phyloP scores from a whole-genome alignment of 306 rosid species.

The Fragaria nilgerrensis region DNA sequence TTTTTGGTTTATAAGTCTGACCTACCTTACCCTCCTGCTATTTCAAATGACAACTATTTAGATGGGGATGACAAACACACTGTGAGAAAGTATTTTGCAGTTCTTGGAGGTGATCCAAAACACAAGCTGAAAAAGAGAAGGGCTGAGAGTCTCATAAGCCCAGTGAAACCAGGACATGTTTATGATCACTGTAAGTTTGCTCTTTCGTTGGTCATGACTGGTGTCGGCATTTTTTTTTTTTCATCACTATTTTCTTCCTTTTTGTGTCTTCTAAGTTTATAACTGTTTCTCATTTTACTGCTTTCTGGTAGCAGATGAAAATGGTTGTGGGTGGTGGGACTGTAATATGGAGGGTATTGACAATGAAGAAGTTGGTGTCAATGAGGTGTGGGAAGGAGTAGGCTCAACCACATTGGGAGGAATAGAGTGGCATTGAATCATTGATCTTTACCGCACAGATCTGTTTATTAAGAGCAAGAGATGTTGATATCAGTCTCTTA shows the following conservation, averaged over 20 bases:
- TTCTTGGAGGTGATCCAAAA: slow-evolving; percentile 66
- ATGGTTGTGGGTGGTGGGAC: slow-evolving; percentile 97
- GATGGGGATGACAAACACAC: slow-evolving; percentile 40
- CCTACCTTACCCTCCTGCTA: not conserved
- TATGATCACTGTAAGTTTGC: slow-evolving; percentile 77
- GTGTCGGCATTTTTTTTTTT: not conserved
- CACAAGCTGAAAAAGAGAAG: slow-evolving; percentile 38
- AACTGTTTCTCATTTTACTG: slow-evolving; percentile 12
- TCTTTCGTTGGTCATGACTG: not conserved
- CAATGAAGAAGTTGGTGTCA: slow-evolving; percentile 67
- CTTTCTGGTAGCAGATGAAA: slow-evolving; percentile 51
- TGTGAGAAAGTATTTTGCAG: slow-evolving; percentile 41
- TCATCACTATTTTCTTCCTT: not conserved
- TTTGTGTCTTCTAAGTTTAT: not conserved
- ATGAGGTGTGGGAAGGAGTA: slow-evolving; percentile 95
- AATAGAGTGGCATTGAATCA: slow-evolving; percentile 62
- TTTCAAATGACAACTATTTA: slow-evolving; percentile 24
- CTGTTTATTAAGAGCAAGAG: not conserved
- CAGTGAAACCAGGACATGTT: slow-evolving; percentile 41
- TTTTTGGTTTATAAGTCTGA: not conserved
- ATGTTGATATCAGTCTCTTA: not conserved
- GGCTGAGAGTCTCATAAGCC: slow-evolving; percentile 25
- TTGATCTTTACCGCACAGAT: no score
- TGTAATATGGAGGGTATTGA: slow-evolving; percentile 84
- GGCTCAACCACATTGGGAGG: slow-evolving; percentile 91